Evolutionary conservation across 2,329 filamentous ascomycete genomes (phyloP).

Genomic region (Sclerotinia borealis): DNA sequence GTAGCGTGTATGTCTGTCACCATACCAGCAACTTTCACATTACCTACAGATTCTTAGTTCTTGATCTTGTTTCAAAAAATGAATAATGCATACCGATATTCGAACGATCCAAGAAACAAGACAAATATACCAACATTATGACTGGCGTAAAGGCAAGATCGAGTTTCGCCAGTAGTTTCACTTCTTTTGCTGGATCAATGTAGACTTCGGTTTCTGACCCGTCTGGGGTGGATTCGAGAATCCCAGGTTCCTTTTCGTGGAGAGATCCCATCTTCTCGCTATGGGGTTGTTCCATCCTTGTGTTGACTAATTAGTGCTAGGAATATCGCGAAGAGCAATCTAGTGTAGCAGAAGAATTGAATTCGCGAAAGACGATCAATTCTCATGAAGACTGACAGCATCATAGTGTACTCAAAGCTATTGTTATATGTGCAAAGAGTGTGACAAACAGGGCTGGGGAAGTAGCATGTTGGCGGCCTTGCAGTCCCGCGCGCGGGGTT

Average conservation of each 20-base stretch:
- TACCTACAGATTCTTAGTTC: conserved; percentile 37
- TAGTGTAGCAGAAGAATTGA: neutral
- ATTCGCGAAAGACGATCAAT: neutral
- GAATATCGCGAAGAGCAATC: neutral
- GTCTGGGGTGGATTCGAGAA: neutral
- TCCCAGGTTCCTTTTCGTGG: neutral
- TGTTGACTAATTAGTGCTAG: neutral
- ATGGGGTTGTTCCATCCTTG: conserved; percentile 5
- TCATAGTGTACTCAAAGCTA: neutral
- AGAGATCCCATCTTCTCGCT: conserved; percentile 7
- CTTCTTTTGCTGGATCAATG: conserved; percentile 41
- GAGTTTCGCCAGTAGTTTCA: conserved; percentile 41
- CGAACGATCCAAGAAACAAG: conserved; percentile 48
- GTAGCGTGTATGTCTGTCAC: conserved; percentile 18
- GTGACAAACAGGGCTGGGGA: neutral
- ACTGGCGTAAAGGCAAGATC: conserved; percentile 44
- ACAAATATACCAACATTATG: conserved; percentile 50
- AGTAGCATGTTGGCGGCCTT: conserved; percentile 3
- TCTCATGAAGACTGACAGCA: neutral
- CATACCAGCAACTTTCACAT: conserved; percentile 23
- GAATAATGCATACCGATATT: conserved; percentile 38
- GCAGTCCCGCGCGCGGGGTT: conserved; percentile 10
- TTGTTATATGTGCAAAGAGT: neutral
- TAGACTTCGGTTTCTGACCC: conserved; percentile 13
- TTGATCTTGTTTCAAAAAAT: neutral